Conservation (phyloP, 2,329 filamentous ascomycete species). For the Colletotrichum brevisporum region DNA sequence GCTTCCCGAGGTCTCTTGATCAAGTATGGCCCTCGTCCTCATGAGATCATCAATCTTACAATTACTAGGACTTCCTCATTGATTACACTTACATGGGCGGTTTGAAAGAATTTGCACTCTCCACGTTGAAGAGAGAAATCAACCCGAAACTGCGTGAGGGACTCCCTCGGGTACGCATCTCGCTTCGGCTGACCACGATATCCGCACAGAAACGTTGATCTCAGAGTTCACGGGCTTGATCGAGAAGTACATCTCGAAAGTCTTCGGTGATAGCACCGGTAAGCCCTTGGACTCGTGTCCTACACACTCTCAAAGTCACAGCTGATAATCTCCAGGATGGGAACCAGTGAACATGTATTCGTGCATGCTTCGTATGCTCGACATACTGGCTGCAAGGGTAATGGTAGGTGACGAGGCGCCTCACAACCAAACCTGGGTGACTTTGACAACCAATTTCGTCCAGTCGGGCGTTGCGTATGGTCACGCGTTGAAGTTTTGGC, state of each 20-base stretch:
- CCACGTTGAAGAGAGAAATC: slow-evolving; percentile 7
- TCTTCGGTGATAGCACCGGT: not conserved
- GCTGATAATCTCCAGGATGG: not conserved
- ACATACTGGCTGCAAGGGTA: not conserved
- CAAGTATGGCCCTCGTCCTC: not conserved
- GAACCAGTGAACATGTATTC: slow-evolving; percentile 4
- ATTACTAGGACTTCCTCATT: not conserved
- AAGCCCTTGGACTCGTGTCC: not conserved
- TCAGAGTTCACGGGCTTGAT: slow-evolving; percentile 5
- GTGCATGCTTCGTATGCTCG: slow-evolving; percentile 11
- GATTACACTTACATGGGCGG: slow-evolving; percentile 11
- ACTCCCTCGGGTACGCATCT: not conserved
- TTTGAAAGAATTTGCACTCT: not conserved
- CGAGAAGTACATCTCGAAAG: not conserved
- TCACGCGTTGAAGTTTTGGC: slow-evolving; percentile 5
- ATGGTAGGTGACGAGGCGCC: slow-evolving; percentile 5
- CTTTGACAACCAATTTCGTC: slow-evolving; percentile 4
- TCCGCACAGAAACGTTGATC: not conserved
- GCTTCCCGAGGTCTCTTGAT: slow-evolving; percentile 4
- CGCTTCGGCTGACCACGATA: not conserved
- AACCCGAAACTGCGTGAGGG: not conserved
- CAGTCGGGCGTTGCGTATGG: slow-evolving; percentile 4
- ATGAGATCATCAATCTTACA: not conserved
- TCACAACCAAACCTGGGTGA: slow-evolving; percentile 3
- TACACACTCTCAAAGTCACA: too few relatives aligned